phyloP scores from a whole-genome alignment of 345 rosid genomes.

The Theobroma cacao region DNA sequence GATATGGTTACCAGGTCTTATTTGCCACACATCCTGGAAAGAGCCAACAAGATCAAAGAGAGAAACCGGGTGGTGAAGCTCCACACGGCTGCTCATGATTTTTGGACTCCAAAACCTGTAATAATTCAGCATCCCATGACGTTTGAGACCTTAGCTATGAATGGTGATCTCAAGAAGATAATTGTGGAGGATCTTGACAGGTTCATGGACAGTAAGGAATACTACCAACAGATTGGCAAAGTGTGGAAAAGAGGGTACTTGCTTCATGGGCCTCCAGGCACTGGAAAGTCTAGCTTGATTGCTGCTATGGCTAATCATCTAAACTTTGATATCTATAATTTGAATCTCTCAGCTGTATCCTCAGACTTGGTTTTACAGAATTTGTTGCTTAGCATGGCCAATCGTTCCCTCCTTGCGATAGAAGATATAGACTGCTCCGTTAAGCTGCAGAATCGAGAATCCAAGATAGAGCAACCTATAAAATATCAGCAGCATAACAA shows the following conservation, averaged over 20 bases:
- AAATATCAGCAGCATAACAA: background rate
- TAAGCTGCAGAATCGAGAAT: conserved; percentile 10
- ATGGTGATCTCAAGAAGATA: conserved; percentile 8
- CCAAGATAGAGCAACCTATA: background rate
- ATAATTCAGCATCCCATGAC: conserved; percentile 16
- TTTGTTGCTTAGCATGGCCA: conserved; percentile 11
- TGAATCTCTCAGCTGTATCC: conserved; percentile 14
- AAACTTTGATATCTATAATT: conserved; percentile 11
- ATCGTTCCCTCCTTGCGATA: conserved; percentile 11
- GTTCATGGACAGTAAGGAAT: conserved; percentile 21
- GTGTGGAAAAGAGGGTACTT: conserved; percentile 38
- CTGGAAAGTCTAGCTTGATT: conserved; percentile 43
- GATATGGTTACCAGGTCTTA: background rate
- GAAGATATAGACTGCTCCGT: conserved; percentile 10
- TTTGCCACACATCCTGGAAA: conserved; percentile 3
- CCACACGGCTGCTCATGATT: background rate
- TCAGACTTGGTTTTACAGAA: conserved; percentile 6
- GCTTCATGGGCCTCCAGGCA: conserved; percentile 40
- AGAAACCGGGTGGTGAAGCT: conserved; percentile 8
- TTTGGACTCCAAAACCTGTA: conserved; percentile 3
- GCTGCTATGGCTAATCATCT: conserved; percentile 43
- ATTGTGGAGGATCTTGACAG: conserved; percentile 4
- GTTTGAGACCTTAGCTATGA: conserved; percentile 11
- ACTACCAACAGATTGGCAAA: conserved; percentile 32
- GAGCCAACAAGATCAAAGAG: conserved; percentile 4